Evolutionary conservation across 2,329 filamentous ascomycete species (phyloP), one percentile per base, ranked within the genome.

Genomic region (Chaetomiaceae sp.): DNA sequence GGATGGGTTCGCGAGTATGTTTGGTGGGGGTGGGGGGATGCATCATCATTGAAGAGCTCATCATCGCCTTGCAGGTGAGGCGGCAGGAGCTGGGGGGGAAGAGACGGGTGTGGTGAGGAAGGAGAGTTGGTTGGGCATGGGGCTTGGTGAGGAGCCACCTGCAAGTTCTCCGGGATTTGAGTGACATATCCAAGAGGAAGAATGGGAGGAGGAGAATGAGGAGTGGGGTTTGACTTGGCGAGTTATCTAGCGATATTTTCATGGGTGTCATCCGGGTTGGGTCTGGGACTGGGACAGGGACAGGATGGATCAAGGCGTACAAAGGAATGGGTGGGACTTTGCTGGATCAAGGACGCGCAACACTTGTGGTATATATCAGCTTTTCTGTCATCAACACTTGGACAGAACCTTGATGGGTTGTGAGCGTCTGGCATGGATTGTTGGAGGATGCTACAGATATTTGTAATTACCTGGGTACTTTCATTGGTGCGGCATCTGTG

Each of bases 1-100:
- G 23, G 80, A 82, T 56, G 69, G 69, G 9, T 81, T 81, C 59
- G 71, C 71, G 23, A 69, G 65, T 25, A 74, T 82, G 63, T 80
- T 81, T 63, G 71, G 70, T 54, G 72, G 52, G 58, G 66, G 55
- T 58, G 71, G 62, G 4, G 59, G 64, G 20, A 55, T 66, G 59
- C 64, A 66, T 51, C 64, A 66, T 38, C 38, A 43, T 22, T 47
- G 22, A 36, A 31, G 5, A 3, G 5, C 8, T 31, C 9, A 12
- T 7, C 8, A 9, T 27, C 5, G 25, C 5, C 5, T 27, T 27
- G 5, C 25, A 27, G 25, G 25, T 5, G 25, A 9, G 25, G 25
- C 5, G 25, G n/a, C 20, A 20, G 20, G n/a, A n/a, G n/a, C n/a
- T n/a, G n/a, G n/a, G n/a, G n/a, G 20, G 7, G 37, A 23, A 22